A percentile compares a stretch with the other conserved stretches of the same genome.
Conservation (phyloP, 176 grass and related monocot species). For the Avena sativa region DNA sequence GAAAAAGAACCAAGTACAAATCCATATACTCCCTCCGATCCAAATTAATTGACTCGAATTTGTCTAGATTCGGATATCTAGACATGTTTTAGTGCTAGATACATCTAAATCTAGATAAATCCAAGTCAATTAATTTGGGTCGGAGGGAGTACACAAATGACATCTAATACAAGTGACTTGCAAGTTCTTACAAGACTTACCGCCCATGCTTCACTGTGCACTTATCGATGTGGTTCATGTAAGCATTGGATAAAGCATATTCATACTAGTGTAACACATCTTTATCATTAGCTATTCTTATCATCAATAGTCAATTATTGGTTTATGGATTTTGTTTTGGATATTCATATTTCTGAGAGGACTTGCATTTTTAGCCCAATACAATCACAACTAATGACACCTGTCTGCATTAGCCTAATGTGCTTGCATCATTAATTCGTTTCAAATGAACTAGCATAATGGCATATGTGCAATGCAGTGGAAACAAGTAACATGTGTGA, state of each 20-base stretch:
- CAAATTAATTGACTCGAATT: no score
- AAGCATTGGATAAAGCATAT: conserved; percentile 4
- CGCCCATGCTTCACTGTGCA: neutral
- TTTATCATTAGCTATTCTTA: neutral
- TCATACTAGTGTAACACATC: neutral
- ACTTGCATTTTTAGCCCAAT: neutral
- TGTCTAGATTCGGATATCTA: no score
- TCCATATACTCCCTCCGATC: no score
- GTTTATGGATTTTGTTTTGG: neutral
- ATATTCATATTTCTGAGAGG: neutral
- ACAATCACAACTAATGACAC: neutral
- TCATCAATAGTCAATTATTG: neutral
- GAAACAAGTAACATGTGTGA: neutral
- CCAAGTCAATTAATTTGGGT: no score
- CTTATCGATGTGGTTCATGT: neutral
- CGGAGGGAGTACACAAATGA: neutral
- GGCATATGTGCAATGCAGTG: neutral
- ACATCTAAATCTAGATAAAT: no score
- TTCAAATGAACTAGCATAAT: neutral
- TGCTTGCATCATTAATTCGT: neutral
- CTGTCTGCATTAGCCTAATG: neutral
- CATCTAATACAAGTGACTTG: neutral
- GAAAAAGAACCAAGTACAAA: neutral
- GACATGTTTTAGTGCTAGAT: no score
- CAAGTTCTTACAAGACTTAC: neutral